Conservation (phyloP, 257 asterid species). For the Solanum pimpinellifolium region DNA sequence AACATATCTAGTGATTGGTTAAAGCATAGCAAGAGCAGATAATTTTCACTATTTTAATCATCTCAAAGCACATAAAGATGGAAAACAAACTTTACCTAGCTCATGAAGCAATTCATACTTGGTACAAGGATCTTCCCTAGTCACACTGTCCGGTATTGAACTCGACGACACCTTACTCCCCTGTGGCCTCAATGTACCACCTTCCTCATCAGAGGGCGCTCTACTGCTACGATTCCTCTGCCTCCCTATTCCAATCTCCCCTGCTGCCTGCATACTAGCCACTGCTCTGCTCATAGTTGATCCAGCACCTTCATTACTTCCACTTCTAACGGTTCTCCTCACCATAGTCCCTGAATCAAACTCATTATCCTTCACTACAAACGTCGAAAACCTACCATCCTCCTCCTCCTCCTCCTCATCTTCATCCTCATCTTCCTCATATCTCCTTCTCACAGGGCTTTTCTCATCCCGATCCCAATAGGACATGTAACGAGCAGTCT, state of each 20-base stretch:
- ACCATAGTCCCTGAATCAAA: slow-evolving; percentile 64
- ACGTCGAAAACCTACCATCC: slow-evolving; percentile 64
- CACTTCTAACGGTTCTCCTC: slow-evolving; percentile 29
- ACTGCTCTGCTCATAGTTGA: slow-evolving; percentile 88
- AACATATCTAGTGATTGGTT: not conserved
- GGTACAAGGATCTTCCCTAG: slow-evolving; percentile 78
- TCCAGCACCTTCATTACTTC: slow-evolving; percentile 30
- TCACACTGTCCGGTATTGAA: slow-evolving; percentile 73
- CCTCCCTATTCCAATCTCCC: slow-evolving; percentile 53
- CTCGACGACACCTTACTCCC: slow-evolving; percentile 67
- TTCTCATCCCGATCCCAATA: slow-evolving; percentile 26
- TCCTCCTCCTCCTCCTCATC: slow-evolving; percentile 40
- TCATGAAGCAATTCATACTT: slow-evolving; percentile 93
- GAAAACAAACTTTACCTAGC: slow-evolving; percentile 53
- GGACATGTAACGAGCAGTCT: slow-evolving; percentile 3
- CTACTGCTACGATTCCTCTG: slow-evolving; percentile 33
- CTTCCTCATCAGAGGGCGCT: slow-evolving; percentile 12
- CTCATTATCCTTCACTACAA: slow-evolving; percentile 57
- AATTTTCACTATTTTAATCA: not conserved
- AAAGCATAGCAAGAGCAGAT: not conserved
- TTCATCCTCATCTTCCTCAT: slow-evolving; percentile 10
- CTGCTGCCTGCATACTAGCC: slow-evolving; percentile 87
- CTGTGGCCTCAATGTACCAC: slow-evolving; percentile 29
- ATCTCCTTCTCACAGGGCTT: slow-evolving; percentile 10
- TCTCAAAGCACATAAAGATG: not conserved